Percentiles rank a stretch among this genome's conserved stretches.
phyloP scores from a whole-genome alignment of 2,329 filamentous ascomycete species.

The Colletotrichum euphorbiae region DNA sequence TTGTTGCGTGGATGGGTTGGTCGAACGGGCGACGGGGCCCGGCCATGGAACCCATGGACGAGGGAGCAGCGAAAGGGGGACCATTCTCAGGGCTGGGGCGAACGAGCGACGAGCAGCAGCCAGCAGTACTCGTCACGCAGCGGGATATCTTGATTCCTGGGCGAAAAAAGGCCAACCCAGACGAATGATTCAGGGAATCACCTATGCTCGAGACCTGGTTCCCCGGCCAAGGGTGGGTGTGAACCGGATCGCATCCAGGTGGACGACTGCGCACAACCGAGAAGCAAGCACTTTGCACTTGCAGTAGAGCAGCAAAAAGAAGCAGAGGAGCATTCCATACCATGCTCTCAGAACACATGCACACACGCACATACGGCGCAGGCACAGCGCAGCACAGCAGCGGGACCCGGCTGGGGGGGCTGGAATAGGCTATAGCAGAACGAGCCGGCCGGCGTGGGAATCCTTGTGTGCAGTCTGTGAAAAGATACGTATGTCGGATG shows the following conservation, averaged over 20 bases:
- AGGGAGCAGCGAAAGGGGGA: conserved; percentile 8
- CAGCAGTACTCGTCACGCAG: neutral
- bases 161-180: neutral
- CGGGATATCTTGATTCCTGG: conserved; percentile 23
- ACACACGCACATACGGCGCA: conserved; percentile 20
- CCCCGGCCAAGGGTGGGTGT: conserved; percentile 28
- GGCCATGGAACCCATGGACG: conserved; percentile 25
- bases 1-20: conserved; percentile 30
- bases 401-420: conserved; percentile 20
- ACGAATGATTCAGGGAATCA: neutral
- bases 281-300: conserved; percentile 26
- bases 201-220: conserved; percentile 18
- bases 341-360: conserved; percentile 2
- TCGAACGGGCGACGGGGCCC: conserved; percentile 24
- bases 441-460: conserved; percentile 17
- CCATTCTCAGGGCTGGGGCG: conserved; percentile 7
- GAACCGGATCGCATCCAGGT: conserved; percentile 26
- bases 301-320: conserved; percentile 24
- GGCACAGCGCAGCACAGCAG: conserved; percentile 27
- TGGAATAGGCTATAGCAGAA: conserved; percentile 21
- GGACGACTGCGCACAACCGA: conserved; percentile 30
- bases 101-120: neutral
- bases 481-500: neutral
- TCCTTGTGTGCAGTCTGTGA: conserved; percentile 7
- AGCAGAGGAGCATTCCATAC: conserved; percentile 12